phyloP scores from a whole-genome alignment of 2,329 filamentous ascomycete genomes.

The Aspergillus felis region DNA sequence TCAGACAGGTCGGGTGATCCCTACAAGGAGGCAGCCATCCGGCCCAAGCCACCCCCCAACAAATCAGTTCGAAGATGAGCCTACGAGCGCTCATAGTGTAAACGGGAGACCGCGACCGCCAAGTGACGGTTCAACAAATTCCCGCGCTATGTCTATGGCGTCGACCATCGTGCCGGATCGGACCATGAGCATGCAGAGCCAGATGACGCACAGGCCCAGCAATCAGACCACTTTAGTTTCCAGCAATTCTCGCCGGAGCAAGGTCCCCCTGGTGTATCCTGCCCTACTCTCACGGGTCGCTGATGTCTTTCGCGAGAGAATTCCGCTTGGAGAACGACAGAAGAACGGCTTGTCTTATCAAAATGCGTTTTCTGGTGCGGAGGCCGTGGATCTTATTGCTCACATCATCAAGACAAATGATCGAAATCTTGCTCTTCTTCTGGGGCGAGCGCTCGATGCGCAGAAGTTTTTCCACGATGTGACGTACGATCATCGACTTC shows the following conservation, averaged over 20 bases:
- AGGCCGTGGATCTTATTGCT: constrained; percentile 90
- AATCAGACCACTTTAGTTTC: constrained; percentile 54
- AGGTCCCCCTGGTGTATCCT: constrained; percentile 85
- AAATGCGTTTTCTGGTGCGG: constrained; percentile 91
- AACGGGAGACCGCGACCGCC: constrained; percentile 35
- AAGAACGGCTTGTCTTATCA: constrained; percentile 98
- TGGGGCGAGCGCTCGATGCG: constrained; percentile 88
- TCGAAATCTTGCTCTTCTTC: constrained; percentile 82
- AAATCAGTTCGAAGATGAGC: constrained; percentile 42
- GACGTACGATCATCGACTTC: constrained; percentile 90
- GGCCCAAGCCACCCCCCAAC: constrained; percentile 33
- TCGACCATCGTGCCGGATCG: constrained; percentile 60
- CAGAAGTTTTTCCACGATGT: constrained; percentile 99
- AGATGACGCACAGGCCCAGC: constrained; percentile 47
- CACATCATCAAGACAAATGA: constrained; percentile 98
- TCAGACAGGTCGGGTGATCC: constrained; percentile 80
- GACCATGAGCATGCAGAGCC: constrained; percentile 55
- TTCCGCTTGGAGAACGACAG: constrained; percentile 78
- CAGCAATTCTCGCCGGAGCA: constrained; percentile 57
- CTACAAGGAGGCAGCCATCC: constrained; percentile 64
- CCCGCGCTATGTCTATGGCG: constrained; percentile 86
- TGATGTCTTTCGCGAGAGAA: constrained; percentile 85
- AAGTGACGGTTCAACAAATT: constrained; percentile 41
- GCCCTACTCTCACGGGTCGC: constrained; percentile 90
- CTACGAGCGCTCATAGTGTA: constrained; percentile 47